Percentiles rank a stretch among this genome's conserved stretches.
Evolutionary conservation across 2,329 filamentous ascomycete genomes (phyloP).

Genomic region (Fusarium sp.): DNA sequence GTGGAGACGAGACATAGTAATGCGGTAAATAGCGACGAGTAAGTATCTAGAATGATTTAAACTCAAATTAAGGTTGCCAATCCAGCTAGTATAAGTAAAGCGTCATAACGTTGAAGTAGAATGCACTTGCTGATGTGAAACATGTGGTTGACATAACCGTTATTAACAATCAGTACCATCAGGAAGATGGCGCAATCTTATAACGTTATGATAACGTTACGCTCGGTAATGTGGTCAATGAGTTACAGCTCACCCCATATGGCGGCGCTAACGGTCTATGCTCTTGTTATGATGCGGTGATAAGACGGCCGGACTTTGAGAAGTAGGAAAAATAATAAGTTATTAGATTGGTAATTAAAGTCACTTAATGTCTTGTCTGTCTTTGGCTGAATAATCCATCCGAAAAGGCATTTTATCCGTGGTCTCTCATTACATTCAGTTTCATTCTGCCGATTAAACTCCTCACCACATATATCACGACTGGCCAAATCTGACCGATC

Average conservation of each 20-base stretch:
- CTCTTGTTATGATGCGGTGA: background rate
- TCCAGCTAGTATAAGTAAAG: too few species aligned
- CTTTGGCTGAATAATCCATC: background rate
- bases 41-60: fast-evolving
- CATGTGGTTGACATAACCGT: background rate
- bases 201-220: background rate
- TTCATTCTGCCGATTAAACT: background rate
- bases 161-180: background rate
- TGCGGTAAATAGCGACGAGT: background rate
- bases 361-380: background rate
- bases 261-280: background rate
- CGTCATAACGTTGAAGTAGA: background rate
- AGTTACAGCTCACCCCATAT: background rate
- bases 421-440: background rate
- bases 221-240: background rate
- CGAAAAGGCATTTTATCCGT: background rate
- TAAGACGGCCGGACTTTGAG: background rate
- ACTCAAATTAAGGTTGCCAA: background rate
- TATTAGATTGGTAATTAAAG: background rate
- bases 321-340: background rate
- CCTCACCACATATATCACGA: background rate
- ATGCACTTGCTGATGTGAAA: background rate
- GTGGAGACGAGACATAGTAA: slow-evolving; percentile 1
- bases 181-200: background rate
- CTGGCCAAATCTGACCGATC: background rate